phyloP scores from a whole-genome alignment of 306 rosid genomes.

The Trichosanthes cucumerina region DNA sequence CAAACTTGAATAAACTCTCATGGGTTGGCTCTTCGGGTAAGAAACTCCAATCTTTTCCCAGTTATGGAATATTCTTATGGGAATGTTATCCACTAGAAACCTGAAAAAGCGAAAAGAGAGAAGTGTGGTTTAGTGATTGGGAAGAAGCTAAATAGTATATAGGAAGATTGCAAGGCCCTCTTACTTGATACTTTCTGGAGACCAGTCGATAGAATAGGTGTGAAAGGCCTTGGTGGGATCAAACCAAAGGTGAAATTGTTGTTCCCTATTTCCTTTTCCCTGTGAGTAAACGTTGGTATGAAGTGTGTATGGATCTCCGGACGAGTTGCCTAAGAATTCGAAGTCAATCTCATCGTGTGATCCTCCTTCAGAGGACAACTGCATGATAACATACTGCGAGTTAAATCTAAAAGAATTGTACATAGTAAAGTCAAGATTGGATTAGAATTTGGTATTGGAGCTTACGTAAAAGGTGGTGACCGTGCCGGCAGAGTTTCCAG shows the following conservation, averaged over 20 bases:
- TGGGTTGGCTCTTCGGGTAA: conserved; percentile 27
- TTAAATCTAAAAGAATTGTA: neutral
- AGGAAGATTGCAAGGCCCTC: neutral
- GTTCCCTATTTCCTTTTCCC: conserved; percentile 29
- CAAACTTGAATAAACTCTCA: conserved; percentile 31
- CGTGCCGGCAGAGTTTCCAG: conserved; percentile 85
- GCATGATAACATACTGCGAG: neutral
- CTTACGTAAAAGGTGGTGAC: conserved; percentile 70
- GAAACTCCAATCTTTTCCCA: conserved; percentile 22
- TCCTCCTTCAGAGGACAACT: conserved; percentile 61
- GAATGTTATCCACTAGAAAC: conserved; percentile 27
- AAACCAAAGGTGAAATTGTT: conserved; percentile 37
- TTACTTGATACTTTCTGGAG: conserved; percentile 29
- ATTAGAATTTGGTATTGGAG: neutral
- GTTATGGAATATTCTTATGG: conserved; percentile 29
- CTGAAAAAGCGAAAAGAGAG: neutral
- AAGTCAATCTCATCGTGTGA: conserved; percentile 43
- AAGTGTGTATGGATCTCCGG: conserved; percentile 33
- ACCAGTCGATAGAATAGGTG: conserved; percentile 35
- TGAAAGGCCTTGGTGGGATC: conserved; percentile 36
- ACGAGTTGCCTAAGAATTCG: conserved; percentile 32
- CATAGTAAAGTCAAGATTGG: neutral
- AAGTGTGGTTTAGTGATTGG: neutral
- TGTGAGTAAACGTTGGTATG: conserved; percentile 32
- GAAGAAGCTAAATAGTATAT: neutral